Evolutionary conservation across 2,329 filamentous ascomycete genomes (phyloP), one percentile per base, ranked within the genome.

Genomic region (Cladosporium sp.): DNA sequence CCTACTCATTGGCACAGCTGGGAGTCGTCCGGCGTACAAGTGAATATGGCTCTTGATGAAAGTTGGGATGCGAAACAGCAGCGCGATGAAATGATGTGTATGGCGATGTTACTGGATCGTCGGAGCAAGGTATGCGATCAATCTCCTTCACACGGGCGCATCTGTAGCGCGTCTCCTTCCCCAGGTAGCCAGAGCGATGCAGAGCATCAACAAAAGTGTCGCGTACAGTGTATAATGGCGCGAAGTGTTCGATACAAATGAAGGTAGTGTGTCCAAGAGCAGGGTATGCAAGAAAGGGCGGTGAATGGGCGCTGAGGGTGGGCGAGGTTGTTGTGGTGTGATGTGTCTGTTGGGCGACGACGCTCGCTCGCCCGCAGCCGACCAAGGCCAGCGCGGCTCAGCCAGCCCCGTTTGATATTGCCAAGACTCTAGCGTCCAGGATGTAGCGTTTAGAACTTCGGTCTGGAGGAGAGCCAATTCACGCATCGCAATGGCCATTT

Each of bases 91-190:
- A 60, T 14, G 16, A 21, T 18, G 6, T 51, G 28, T n/a, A 53
- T 51, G 46, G 30, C 16, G 26, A 53, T 53, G n/a, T 32, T 36
- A 46, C 7, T 16, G 26, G 7, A 34, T 25, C 14, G 43, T 51
- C 2, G 43, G 43, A 18, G 6, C n/a, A 36, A 21, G 28, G 43
- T 26, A 25, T 26, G 36, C 25, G 58, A 30, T 60, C 39, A 43
- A 25, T 32, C 23, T 28, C 16, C 51, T 48, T 49, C 57, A 59
- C 36, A 39, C 36, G 57, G 57, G 57, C 58, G 58, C 58, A 61
- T 61, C 30, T 30, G 23, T n/a, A 21, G 32, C 58, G 58, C 58
- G 58, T 61, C 58, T 49, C 58, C 58, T 61, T 32, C 43, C 46
- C 46, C 30, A 28, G 28, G 30, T 8, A 51, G 43, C 58, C 43